phyloP scores from a whole-genome alignment of 2,329 filamentous ascomycete genomes.

The Zasmidium citrigriseum region DNA sequence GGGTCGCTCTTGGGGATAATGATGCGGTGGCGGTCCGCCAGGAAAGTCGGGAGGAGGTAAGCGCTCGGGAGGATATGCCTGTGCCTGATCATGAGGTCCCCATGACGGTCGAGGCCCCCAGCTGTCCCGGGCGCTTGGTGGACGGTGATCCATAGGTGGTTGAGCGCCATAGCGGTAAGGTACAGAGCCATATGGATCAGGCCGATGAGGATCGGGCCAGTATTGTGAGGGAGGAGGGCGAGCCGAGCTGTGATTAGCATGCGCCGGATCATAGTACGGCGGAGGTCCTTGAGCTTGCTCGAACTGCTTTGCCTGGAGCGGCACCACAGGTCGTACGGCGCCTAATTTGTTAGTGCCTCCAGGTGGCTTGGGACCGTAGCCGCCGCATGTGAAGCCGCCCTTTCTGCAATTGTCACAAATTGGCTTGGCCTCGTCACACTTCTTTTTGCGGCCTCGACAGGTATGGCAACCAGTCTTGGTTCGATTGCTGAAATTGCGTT shows the following conservation, averaged over 20 bases:
- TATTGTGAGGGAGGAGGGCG: slow-evolving; percentile 3
- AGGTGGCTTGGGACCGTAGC: slow-evolving; percentile 63
- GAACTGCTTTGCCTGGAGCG: slow-evolving; percentile 19
- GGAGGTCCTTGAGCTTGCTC: slow-evolving; percentile 7
- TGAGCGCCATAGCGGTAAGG: slow-evolving; percentile 10
- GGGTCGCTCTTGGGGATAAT: slow-evolving; percentile 3
- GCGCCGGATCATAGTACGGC: slow-evolving; percentile 9
- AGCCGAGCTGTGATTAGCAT: slow-evolving; percentile 2
- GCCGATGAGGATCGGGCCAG: slow-evolving; percentile 10
- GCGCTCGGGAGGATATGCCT: slow-evolving; percentile 12
- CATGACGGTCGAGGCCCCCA: slow-evolving; percentile 14
- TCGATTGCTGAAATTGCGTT: slow-evolving; percentile 86
- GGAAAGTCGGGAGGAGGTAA: slow-evolving; percentile 19
- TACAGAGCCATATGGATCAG: not conserved
- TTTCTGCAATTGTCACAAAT: slow-evolving; percentile 90
- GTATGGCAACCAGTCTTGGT: slow-evolving; percentile 96
- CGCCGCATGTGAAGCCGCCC: slow-evolving; percentile 87
- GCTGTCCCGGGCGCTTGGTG: slow-evolving; percentile 17
- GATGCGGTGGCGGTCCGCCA: slow-evolving; percentile 15
- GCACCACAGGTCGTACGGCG: slow-evolving; percentile 11
- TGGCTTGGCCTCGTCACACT: slow-evolving; percentile 92
- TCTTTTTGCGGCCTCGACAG: slow-evolving; percentile 91
- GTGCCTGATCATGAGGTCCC: slow-evolving; percentile 1
- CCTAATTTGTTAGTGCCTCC: slow-evolving; percentile 14
- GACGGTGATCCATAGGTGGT: slow-evolving; percentile 14